Evolutionary conservation across 768 basidiomycete genomes (phyloP), one percentile per base, ranked within the genome.

Genomic region (Hypholoma fasciculare): DNA sequence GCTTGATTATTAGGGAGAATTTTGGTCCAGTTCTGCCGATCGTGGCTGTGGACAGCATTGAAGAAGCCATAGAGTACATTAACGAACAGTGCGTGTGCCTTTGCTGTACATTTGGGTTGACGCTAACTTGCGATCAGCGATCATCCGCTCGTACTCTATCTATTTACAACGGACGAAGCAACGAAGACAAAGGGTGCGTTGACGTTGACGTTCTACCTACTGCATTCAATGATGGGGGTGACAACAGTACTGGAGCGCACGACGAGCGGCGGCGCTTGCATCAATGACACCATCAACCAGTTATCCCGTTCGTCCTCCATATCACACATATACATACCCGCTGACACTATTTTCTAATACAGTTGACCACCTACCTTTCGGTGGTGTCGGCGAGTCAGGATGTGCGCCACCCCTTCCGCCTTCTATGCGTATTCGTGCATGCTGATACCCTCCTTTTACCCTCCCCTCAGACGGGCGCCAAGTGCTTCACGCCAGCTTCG

Each of bases 21-120:
- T 92, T 92, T 61, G 90, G 88, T 0, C 90, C 90, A 0, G 68
- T 92, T 20, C 64, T 92, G 7, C 84, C 89, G 0, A 76, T 92
- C 46, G 63, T 90, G 12, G 73, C 82, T 0, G 79, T 91, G 0
- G 80, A 85, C 34, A 73, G 69, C 52, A 53, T 88, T 7, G 76
- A 83, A 2, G 81, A 83, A 17, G 88, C 84, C 0, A 73, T 89
- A 38, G 74, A 76, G 1, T 83, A 83, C 63, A 69, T 90, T 43
- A 81, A 80, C 47, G 68, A 72, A 3, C 75, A 78, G 88, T 87
- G 50, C 16, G 78, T 55, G 7, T 16, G 16, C 40, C 51, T 23
- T 48, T 52, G 6, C 13, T 30, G 2, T 43, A 8, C n/a, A 55
- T 40, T 42, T 37, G 7, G 6, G 37, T 14, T 3, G 7, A 20